Evolutionary conservation across 2,329 filamentous ascomycete genomes (phyloP).

Genomic region (Fusarium neocosmosporiellum): DNA sequence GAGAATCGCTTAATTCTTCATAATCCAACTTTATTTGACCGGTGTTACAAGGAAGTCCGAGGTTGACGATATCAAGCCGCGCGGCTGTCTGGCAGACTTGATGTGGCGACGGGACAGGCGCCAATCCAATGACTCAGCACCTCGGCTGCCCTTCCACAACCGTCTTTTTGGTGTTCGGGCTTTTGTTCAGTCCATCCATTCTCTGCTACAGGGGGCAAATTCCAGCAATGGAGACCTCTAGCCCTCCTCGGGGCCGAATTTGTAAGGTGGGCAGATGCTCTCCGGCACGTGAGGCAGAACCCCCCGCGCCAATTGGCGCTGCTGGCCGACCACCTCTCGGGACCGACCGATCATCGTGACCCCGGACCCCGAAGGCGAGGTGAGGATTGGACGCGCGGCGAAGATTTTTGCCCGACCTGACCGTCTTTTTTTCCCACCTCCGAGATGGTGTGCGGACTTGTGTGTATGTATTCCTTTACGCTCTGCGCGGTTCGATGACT

Average conservation of each 20-base stretch:
- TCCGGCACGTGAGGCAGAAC: not conserved
- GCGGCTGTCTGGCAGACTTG: conserved; percentile 29
- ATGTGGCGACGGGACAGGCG: conserved; percentile 25
- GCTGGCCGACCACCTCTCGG: conserved; percentile 18
- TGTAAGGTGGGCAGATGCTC: not conserved
- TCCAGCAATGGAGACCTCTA: not conserved
- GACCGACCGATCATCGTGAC: conserved; percentile 28
- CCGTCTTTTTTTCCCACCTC: not conserved
- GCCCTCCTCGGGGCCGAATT: conserved; percentile 12
- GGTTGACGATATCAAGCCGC: conserved; percentile 24
- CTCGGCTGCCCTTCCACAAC: not conserved
- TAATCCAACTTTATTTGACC: not conserved
- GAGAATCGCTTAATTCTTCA: not conserved
- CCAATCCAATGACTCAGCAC: conserved; percentile 33
- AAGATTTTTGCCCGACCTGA: conserved; percentile 14
- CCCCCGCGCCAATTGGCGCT: conserved; percentile 25
- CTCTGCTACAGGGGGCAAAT: not conserved
- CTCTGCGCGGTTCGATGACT: conserved; percentile 39
- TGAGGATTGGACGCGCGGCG: conserved; percentile 40
- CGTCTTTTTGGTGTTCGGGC: not conserved
- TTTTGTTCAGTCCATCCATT: not conserved
- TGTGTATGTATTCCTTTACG: conserved; percentile 15
- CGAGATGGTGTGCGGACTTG: conserved; percentile 14
- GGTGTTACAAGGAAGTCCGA: conserved; percentile 21
- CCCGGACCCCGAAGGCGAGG: conserved; percentile 9